Conservation (phyloP, 2,329 filamentous ascomycete genomes). For the Tricladium varicosporioides region DNA sequence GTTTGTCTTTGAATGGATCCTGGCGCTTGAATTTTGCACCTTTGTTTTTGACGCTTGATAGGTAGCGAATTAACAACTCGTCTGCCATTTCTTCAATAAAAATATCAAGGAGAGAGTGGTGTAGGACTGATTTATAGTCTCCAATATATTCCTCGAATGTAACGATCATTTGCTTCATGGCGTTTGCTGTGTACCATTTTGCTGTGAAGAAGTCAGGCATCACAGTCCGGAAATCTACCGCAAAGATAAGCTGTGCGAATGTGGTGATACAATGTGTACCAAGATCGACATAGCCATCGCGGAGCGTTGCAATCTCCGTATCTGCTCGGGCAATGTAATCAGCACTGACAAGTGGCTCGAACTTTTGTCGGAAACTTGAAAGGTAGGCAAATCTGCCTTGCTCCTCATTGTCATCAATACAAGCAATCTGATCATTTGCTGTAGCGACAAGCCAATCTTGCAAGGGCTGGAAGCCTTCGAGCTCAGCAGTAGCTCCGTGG, state of each 20-base stretch:
- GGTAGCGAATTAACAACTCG: conserved; percentile 83
- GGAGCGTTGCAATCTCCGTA: conserved; percentile 69
- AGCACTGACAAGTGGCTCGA: conserved; percentile 76
- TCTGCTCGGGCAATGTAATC: conserved; percentile 75
- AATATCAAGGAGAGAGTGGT: conserved; percentile 85
- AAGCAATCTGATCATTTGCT: conserved; percentile 97
- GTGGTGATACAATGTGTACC: conserved; percentile 88
- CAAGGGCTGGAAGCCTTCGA: conserved; percentile 71
- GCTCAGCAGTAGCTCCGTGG: conserved; percentile 53
- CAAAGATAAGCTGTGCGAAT: conserved; percentile 85
- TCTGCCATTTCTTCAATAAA: conserved; percentile 92
- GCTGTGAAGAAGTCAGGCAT: conserved; percentile 88
- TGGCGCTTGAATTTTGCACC: conserved; percentile 81
- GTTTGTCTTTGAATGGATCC: conserved; percentile 88
- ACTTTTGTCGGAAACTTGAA: conserved; percentile 79
- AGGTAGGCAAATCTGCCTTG: conserved; percentile 76
- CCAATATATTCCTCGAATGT: conserved; percentile 94
- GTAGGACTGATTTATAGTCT: conserved; percentile 82
- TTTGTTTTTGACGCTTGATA: conserved; percentile 82
- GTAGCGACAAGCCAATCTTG: conserved; percentile 97
- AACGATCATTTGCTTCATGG: conserved; percentile 89
- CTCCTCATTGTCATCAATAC: conserved; percentile 88
- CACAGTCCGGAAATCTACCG: conserved; percentile 81
- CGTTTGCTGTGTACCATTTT: conserved; percentile 81
- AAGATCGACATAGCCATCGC: conserved; percentile 92